Conservation (phyloP, 2,329 filamentous ascomycete species). For the Ophiostoma quercus region DNA sequence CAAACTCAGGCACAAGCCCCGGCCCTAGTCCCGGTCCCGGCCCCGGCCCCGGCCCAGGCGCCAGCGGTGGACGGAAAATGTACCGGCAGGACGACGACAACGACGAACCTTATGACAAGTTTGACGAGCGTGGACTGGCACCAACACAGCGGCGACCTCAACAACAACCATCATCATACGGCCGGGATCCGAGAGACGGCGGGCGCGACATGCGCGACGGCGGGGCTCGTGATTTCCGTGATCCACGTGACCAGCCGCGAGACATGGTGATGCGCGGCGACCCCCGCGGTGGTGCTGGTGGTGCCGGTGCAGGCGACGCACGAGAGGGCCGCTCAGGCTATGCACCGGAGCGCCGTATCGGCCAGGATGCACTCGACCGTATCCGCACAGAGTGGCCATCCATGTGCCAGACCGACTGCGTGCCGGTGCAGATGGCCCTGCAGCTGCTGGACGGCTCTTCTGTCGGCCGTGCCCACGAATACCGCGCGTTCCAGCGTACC, state of each 20-base stretch:
- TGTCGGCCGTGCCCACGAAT: slow-evolving; percentile 82
- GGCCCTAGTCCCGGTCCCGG: neutral
- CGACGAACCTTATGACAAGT: slow-evolving; percentile 20
- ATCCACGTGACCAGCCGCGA: slow-evolving; percentile 13
- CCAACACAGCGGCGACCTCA: slow-evolving; percentile 23
- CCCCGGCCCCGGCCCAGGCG: neutral
- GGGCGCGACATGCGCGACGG: slow-evolving; percentile 15
- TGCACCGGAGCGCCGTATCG: slow-evolving; percentile 45
- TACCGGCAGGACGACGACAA: slow-evolving; percentile 19
- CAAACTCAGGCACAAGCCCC: neutral
- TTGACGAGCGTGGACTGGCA: slow-evolving; percentile 25
- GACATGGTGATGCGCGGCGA: slow-evolving; percentile 15
- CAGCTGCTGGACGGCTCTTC: slow-evolving; percentile 93
- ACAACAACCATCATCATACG: slow-evolving; percentile 25
- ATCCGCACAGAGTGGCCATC: slow-evolving; percentile 88
- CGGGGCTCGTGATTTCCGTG: slow-evolving; percentile 11
- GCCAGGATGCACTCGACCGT: slow-evolving; percentile 62
- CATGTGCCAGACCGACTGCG: slow-evolving; percentile 81
- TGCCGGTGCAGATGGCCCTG: slow-evolving; percentile 90
- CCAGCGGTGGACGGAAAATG: slow-evolving; percentile 17
- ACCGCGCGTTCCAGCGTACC: slow-evolving; percentile 75
- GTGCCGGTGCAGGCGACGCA: neutral
- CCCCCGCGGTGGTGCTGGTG: neutral
- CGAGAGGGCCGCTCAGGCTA: slow-evolving; percentile 11
- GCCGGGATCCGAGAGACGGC: neutral